Conservation (phyloP, 2,329 filamentous ascomycete genomes). For the Verticillium klebahnii region DNA sequence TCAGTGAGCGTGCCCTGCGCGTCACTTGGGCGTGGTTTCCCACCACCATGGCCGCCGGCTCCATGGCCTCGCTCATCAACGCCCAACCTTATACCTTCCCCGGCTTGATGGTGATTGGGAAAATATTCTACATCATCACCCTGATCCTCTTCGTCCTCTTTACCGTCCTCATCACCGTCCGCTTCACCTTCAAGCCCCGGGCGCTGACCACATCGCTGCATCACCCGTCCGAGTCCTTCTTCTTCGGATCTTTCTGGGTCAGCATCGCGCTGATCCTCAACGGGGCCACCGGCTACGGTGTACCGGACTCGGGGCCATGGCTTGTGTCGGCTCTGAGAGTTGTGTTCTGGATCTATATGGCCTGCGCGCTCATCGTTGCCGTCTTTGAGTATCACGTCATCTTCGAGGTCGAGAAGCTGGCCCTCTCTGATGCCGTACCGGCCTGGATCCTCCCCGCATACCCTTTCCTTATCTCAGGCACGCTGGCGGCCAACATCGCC, state of each 20-base stretch:
- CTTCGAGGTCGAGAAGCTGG: conserved; percentile 30
- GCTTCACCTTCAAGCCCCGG: conserved; percentile 54
- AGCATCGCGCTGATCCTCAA: conserved; percentile 60
- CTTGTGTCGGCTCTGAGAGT: conserved; percentile 37
- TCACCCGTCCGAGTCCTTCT: conserved; percentile 61
- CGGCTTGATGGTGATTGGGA: conserved; percentile 38
- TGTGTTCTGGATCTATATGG: conserved; percentile 47
- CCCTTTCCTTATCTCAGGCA: conserved; percentile 48
- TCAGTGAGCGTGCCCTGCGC: not conserved
- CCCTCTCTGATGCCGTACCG: conserved; percentile 45
- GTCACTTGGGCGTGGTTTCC: conserved; percentile 24
- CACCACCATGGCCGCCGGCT: conserved; percentile 22
- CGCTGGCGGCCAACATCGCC: conserved; percentile 43
- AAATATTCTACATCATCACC: conserved; percentile 42
- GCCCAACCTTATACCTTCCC: conserved; percentile 36
- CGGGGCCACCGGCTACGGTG: conserved; percentile 58
- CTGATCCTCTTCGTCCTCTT: conserved; percentile 44
- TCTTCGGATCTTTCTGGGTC: conserved; percentile 57
- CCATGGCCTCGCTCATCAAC: conserved; percentile 18
- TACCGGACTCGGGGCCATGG: conserved; percentile 41
- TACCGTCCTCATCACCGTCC: conserved; percentile 46
- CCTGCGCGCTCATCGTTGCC: conserved; percentile 17
- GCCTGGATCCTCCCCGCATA: conserved; percentile 52
- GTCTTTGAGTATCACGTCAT: conserved; percentile 22
- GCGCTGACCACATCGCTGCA: conserved; percentile 56